These are phyloP conservation scores for Vaccinium darrowii DNA, from an alignment of 148 eudicot species.

Conservation along the genomic window DNA sequence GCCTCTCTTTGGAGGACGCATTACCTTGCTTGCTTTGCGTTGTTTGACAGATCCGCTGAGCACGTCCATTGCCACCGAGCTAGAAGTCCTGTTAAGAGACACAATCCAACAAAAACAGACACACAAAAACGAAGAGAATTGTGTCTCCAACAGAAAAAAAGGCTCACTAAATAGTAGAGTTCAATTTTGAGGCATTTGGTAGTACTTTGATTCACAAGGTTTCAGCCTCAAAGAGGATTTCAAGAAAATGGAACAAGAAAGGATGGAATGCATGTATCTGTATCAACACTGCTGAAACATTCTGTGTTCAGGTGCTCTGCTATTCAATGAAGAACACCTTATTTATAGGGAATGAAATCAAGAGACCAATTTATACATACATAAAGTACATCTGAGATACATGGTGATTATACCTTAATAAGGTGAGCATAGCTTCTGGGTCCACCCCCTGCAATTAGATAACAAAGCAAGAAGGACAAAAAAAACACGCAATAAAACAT, in stretches of 20 bases:
- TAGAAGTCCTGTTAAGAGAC: slow-evolving; percentile 13
- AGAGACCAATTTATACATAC: background rate
- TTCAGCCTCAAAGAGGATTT: background rate
- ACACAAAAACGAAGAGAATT: background rate
- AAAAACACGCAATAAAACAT: slow-evolving; percentile 4
- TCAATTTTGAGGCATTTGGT: background rate
- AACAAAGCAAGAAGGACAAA: background rate
- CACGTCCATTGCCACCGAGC: slow-evolving; percentile 12
- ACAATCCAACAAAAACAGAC: background rate
- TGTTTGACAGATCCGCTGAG: slow-evolving; percentile 5
- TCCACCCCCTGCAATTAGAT: background rate
- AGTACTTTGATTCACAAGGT: background rate
- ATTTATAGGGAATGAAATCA: slow-evolving; percentile 18
- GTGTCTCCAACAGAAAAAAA: background rate
- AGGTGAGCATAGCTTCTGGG: background rate
- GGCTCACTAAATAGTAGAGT: background rate
- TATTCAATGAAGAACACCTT: background rate
- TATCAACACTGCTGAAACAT: background rate
- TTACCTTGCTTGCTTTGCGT: background rate
- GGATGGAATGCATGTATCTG: background rate
- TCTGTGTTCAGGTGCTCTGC: background rate
- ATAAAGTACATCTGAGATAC: background rate
- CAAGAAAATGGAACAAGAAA: background rate
- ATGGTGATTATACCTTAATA: background rate
- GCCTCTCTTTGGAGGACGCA: slow-evolving; percentile 19